Evolutionary conservation across 2,329 filamentous ascomycete species (phyloP), one percentile per base, ranked within the genome.

Genomic region (Bipolaris victoriae): DNA sequence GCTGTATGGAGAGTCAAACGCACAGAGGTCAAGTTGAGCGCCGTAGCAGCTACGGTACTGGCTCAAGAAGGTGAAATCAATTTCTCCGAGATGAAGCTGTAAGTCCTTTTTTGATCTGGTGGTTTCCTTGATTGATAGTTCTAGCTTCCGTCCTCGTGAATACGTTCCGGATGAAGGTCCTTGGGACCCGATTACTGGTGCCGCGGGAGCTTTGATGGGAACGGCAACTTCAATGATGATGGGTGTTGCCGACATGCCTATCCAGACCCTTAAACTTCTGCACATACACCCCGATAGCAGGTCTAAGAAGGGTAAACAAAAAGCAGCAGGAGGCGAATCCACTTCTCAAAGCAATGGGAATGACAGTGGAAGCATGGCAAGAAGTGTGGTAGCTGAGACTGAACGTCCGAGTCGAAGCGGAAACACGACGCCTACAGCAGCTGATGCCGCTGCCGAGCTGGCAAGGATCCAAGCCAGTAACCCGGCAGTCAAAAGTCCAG

Each of bases 161-260:
- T 78, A 73, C 45, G 68, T 74, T n/a, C 70, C 71, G 18, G 76
- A 78, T 35, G 71, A 75, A 50, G 77, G 76, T 0, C 76, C 77
- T 16, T 72, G 68, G 66, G 77, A 79, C 55, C 77, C 77, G 7
- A 56, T 79, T 16, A 73, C 75, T 26, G 77, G 77, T 49, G 90
- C 87, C 15, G 88, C 91, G 0, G 86, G 87, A 43, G 91, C 92
- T 0, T 77, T 97, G 0, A 80, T 96, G n/a, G 90, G 90, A 5
- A 94, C 93, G n/a, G 81, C 95, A 45, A 88, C 89, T 24, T 89
- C 85, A 37, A 88, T 97, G 55, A 86, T 90, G 68, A 90, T 96
- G 84, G 91, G 91, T 1, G 83, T 96, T 39, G 90, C 90, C 1
- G 92, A 96, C 68, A 80, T 88, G 43, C 86, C 86, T 0, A 78